Percentiles rank a stretch among this genome's conserved stretches.
Evolutionary conservation across 495 filamentous ascomycete species (phyloP).

Genomic region (Pyrenula aspistea): DNA sequence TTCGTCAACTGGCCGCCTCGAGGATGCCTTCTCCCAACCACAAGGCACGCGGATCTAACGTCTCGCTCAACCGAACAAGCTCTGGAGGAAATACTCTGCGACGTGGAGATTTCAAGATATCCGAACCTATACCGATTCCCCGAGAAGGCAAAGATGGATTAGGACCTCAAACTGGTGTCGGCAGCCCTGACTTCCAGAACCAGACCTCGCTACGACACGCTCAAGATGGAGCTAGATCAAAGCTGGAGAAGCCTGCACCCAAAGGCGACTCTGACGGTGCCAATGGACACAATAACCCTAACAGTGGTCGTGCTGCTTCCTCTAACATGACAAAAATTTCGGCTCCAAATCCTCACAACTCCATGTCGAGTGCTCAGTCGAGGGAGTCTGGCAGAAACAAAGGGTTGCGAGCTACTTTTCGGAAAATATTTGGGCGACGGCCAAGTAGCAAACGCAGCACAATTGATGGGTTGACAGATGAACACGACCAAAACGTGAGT

Average conservation of each 20-base stretch:
- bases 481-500: background rate
- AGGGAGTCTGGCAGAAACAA: background rate
- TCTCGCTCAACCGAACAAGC: background rate
- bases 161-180: background rate
- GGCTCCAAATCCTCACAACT: background rate
- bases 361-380: background rate
- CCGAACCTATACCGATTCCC: slow-evolving; percentile 3
- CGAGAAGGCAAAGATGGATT: background rate
- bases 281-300: background rate
- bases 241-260: background rate
- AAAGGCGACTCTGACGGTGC: background rate
- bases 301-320: background rate
- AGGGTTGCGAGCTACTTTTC: background rate
- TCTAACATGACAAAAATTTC: background rate
- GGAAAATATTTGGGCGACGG: background rate
- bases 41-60: background rate
- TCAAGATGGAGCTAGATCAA: background rate
- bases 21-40: background rate
- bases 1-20: background rate
- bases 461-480: background rate
- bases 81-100: background rate
- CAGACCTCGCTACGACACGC: background rate
- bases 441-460: background rate
- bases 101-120: slow-evolving; percentile 3
- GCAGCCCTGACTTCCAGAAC: background rate